These are phyloP conservation scores for Kwoniella botswanensis DNA, from an alignment of 768 basidiomycete species.

Conservation along the genomic window DNA sequence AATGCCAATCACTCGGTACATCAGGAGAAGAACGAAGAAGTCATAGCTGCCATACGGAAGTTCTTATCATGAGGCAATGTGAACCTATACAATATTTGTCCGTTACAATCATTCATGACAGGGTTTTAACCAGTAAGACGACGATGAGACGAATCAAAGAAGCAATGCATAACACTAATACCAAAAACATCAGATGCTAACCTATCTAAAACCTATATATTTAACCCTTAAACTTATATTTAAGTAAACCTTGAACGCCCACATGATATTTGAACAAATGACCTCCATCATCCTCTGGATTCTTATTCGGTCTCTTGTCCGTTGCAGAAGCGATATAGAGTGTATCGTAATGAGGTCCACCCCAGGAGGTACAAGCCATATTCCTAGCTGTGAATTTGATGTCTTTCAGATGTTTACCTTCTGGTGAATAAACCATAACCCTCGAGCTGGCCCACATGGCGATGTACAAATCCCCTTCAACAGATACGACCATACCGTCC, in stretches of 20 bases:
- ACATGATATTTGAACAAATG: constrained; percentile 35
- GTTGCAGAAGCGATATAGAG: constrained; percentile 31
- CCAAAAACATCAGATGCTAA: too few species aligned
- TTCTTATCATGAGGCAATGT: constrained; percentile 10
- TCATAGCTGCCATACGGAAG: constrained; percentile 25
- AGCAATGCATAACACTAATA: too few species aligned
- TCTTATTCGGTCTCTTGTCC: constrained; percentile 12
- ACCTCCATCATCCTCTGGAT: constrained; percentile 23
- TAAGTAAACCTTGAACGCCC: constrained; percentile 28
- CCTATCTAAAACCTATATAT: neutral
- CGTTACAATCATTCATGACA: too few species aligned
- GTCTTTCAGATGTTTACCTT: constrained; percentile 29
- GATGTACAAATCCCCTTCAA: constrained; percentile 36
- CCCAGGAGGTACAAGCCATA: constrained; percentile 35
- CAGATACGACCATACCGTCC: constrained; percentile 30
- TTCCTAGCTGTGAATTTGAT: constrained; percentile 35
- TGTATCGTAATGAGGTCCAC: constrained; percentile 30
- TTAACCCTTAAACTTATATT: constrained; percentile 28
- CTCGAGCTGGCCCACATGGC: constrained; percentile 34
- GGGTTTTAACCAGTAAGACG: too few species aligned
- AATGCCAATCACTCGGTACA: constrained; percentile 37
- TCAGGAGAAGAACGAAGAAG: constrained; percentile 34
- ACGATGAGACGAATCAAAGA: too few species aligned
- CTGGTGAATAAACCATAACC: constrained; percentile 29
- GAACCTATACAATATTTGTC: neutral